Base-by-base conservation (phyloP, 139 green algal genomes). In the Micromonas commoda region DNA sequence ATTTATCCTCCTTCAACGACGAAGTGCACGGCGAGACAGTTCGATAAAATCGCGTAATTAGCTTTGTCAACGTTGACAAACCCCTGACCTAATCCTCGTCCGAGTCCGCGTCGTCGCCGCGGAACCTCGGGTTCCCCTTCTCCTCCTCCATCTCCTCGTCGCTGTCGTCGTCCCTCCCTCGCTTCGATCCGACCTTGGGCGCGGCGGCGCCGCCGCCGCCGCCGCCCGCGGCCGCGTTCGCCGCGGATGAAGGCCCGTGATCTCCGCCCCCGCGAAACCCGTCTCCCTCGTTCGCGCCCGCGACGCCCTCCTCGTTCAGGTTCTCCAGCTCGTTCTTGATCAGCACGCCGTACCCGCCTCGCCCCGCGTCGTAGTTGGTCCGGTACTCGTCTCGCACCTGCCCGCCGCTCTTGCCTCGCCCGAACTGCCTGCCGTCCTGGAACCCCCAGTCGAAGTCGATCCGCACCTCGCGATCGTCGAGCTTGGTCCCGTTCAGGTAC, bases 361-460 rank as follows among this genome's bases (percentile, higher is more conserved):
- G 82, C 19, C 89, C 94, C 9, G 87, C 65, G 78, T 99, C 95
- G 77, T 88, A 98, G 81, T 97, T 90, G 33, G 88, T 90, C 3
- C 95, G 85, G 84, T 96, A 97, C 88, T 98, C 95, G 82, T 99
- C 95, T 24, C 95, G 73, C 52, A 88, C 81, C 88, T 98, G 94
- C 0, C 95, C 95, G 1, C 95, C 96, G 65, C 77, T 90, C 1
- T 83, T 85, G 0, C 96, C 96, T 0, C 95, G 84, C 1, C 96
- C 96, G 87, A 89, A 99, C 83, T 99, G 94, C 33, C 96, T 78
- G 0, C 92, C 93, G 45, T 99, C 96, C 33, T 89, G 52, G 85
- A 97, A 98, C 69, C 96, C 96, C 92, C 95, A 99, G 85, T 99
- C 96, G 72, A 97, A 91, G 82, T 99, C 96, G 3, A 94, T 92